Percentiles rank a stretch among this genome's conserved stretches.
Evolutionary conservation across 1,284 basidiomycete genomes (phyloP).

Genomic region (Kalmanozyma brasiliensis): DNA sequence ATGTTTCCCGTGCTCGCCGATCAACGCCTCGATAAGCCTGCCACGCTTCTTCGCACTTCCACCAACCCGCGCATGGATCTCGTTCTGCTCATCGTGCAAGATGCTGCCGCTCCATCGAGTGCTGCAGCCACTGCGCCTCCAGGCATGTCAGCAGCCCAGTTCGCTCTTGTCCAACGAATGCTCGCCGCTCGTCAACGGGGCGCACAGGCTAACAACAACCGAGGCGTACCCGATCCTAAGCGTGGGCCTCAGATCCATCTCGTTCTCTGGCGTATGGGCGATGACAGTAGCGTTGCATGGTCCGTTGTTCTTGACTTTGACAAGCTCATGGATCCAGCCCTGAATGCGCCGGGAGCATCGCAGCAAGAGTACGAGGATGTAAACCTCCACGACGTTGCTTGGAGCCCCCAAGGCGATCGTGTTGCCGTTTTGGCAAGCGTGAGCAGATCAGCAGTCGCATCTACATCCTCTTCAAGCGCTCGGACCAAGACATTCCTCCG

Average conservation of each 20-base stretch:
- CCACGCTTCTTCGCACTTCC: slow-evolving; percentile 29
- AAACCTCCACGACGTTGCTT: slow-evolving; percentile 37
- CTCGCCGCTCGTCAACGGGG: slow-evolving; percentile 42
- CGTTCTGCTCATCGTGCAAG: slow-evolving; percentile 35
- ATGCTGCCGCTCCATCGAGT: slow-evolving; percentile 17
- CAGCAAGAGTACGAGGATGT: slow-evolving; percentile 44
- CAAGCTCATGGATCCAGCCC: slow-evolving; percentile 26
- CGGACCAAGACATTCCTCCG: slow-evolving; percentile 22
- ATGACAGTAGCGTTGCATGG: slow-evolving; percentile 40
- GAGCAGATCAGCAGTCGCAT: slow-evolving; percentile 15
- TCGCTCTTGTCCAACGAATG: slow-evolving; percentile 46
- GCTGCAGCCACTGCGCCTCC: slow-evolving; percentile 20
- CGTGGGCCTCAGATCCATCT: slow-evolving; percentile 44
- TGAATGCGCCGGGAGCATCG: not conserved
- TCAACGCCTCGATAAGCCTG: slow-evolving; percentile 29
- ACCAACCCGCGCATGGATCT: slow-evolving; percentile 55
- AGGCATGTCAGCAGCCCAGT: slow-evolving; percentile 45
- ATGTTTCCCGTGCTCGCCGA: slow-evolving; percentile 41
- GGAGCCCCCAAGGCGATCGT: slow-evolving; percentile 45
- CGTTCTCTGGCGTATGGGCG: slow-evolving; percentile 44
- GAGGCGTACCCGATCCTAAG: slow-evolving; percentile 32
- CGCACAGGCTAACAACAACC: slow-evolving; percentile 12
- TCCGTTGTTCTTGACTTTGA: slow-evolving; percentile 28
- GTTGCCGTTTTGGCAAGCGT: slow-evolving; percentile 34
- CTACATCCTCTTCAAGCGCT: slow-evolving; percentile 12